Evolutionary conservation across 2,329 filamentous ascomycete genomes (phyloP), one percentile per base, ranked within the genome.

Genomic region (Talaromyces sp.): DNA sequence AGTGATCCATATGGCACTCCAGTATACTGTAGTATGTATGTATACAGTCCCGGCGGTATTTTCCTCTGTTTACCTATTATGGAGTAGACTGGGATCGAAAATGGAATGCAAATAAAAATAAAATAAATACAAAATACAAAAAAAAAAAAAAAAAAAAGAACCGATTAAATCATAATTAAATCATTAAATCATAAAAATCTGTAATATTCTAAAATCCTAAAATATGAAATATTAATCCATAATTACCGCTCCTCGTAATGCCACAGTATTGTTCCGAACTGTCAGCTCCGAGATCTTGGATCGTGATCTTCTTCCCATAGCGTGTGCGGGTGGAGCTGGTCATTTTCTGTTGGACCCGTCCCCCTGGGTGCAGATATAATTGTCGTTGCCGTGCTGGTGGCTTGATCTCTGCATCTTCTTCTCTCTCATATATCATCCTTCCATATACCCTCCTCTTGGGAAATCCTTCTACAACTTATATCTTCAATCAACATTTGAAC

Each of bases 241-340:
- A 5, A 27, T 27, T 27, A 27, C 24, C 24, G 9, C 35, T 27
- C 47, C 52, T 32, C 5, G 42, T 56, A 54, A 29, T 40, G 37
- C 35, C 39, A 40, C 47, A 49, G 61, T 65, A 63, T 63, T 61
- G 54, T 59, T 60, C 61, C 62, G 54, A 65, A 64, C 60, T 70
- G 68, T 71, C 68, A 71, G 67, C 68, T 71, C 67, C 66, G 64
- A 71, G 68, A 71, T 71, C 68, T 70, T 70, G 67, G 68, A 67
- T 70, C 68, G 64, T 62, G 68, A 70, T 70, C 68, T 70, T 70
- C 67, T 55, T 67, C 61, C 60, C 64, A 70, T 70, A 69, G 66
- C 65, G 65, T 68, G 66, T 64, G 62, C 52, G 55, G 51, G 60
- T 66, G 63, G 56, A 62, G 61, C 60, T 66, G 64, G 53, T 36